Evolutionary conservation across 768 basidiomycete species (phyloP).

Genomic region (Rhizopogon rudus): DNA sequence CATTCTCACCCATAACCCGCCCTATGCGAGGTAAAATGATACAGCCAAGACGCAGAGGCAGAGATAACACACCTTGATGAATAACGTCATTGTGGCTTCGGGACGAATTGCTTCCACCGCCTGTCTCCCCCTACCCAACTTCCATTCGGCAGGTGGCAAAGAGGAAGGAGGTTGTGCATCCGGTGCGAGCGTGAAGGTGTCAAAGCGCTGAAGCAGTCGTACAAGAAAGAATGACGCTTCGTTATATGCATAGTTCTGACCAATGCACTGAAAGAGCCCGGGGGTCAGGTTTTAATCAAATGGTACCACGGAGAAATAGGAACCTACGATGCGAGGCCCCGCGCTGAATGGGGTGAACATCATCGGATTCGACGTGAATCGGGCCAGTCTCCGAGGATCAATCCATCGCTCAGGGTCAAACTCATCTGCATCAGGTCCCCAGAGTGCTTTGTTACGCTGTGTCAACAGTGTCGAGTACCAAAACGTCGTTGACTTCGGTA

Average conservation of each 20-base stretch:
- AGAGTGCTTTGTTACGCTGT: conserved; percentile 62
- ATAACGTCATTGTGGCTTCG: conserved; percentile 58
- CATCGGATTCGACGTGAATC: conserved; percentile 52
- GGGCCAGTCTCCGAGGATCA: conserved; percentile 45
- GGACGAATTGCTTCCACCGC: conserved; percentile 57
- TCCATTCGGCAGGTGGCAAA: conserved; percentile 59
- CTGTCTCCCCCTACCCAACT: conserved; percentile 37
- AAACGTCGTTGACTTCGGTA: conserved; percentile 53
- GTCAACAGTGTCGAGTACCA: conserved; percentile 58
- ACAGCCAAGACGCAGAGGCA: background rate
- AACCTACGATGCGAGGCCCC: conserved; percentile 52
- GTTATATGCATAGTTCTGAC: conserved; percentile 73
- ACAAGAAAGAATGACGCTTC: conserved; percentile 72
- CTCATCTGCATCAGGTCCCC: conserved; percentile 73
- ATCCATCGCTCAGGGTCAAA: conserved; percentile 82
- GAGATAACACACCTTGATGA: conserved; percentile 46
- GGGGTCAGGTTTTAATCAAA: background rate
- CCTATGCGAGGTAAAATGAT: conserved; percentile 28
- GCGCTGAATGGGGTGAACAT: conserved; percentile 75
- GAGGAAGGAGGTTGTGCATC: conserved; percentile 61
- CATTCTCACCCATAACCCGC: conserved; percentile 57
- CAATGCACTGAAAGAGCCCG: conserved; percentile 46
- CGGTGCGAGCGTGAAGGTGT: conserved; percentile 51
- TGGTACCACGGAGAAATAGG: background rate
- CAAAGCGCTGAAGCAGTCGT: conserved; percentile 60